Evolutionary conservation across 306 rosid species (phyloP), one percentile per base, ranked within the genome.

Genomic region (Cajanus cajan): DNA sequence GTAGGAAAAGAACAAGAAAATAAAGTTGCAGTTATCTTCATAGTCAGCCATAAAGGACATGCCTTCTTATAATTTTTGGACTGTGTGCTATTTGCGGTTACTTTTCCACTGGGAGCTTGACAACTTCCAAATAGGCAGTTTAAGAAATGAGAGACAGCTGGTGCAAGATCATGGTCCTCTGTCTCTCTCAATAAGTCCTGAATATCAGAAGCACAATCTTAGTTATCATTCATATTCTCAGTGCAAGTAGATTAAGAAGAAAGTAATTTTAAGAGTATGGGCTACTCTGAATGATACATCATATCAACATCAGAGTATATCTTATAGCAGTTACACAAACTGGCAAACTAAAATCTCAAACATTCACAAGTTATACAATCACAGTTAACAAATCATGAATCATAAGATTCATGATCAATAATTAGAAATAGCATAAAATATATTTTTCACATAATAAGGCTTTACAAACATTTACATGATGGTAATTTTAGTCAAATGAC

Each of bases 161-260:
- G 86, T 51, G 97, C 97, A 73, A 91, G 78, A 85, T 96, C 99
- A 84, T 93, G 97, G 81, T 96, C 99, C 74, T 96, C 94, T 0
- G 92, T 91, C 37, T 91, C 97, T 84, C 99, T 91, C 80, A 96
- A 81, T 54, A 88, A 87, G 84, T 93, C 98, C 99, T 96, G 4
- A 0, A 55, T 33, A 33, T 74, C 43, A 74, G 58, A 70, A 33
- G 25, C 50, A 64, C 18, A 78, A 70, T 39, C 14, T 43, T 44
- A 65, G 50, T 52, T 15, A n/a, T 37, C 24, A 52, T 34, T 40
- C 24, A 2, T 16, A 39, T 73, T 40, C 18, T 10, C 44, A 9
- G 59, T 39, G 84, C 63, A 47, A 45, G 64, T 44, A 36, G 63
- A 74, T 65, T 43, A 40, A 19, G 18, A 6, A 62, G 19, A 71